Evolutionary conservation across 2,329 filamentous ascomycete genomes (phyloP), one percentile per base, ranked within the genome.

Genomic region (Fusarium metavorans): DNA sequence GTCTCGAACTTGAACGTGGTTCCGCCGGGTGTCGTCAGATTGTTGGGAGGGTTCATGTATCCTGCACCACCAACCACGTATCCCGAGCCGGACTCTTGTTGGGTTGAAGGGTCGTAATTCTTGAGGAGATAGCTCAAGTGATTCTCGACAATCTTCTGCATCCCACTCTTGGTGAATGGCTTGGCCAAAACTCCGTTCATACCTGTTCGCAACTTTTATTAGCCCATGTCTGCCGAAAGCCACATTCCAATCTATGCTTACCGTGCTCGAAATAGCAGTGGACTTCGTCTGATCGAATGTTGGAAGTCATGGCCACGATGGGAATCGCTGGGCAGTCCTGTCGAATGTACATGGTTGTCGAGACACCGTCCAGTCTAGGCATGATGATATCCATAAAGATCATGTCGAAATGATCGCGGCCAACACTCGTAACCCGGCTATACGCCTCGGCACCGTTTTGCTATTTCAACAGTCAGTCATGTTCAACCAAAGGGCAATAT

Each of bases 101-200:
- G 87, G 1, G 80, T 79, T 4, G 87, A 84, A 5, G 88, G 88
- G 67, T 91, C 77, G 54, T 79, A 79, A 30, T 78, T 89, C 80
- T 94, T 95, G 80, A 97, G 92, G 70, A 98, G 88, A 80, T 95
- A 93, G n/a, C 91, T 89, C 59, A 98, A 87, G 80, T 98, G 95
- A 80, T 96, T 97, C 83, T 97, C 94, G 34, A 99, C 88, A 84
- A 97, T 93, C 75, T 93, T 92, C 66, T 94, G 88, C 86, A 97
- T 94, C 43, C 93, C 94, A 76, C 95, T 93, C 78, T 93, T 93
- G 6, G 97, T 99, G 82, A 99, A 99, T 0, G 97, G 97, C 81
- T 99, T 99, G 0, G 97, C 96, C 70, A 99, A 86, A 20, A 99
- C 96, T 80, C 98, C 97, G 80, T 98, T 97, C 95, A 99, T 98